phyloP scores from a whole-genome alignment of 106 monocot genomes.

The Allium sativum region DNA sequence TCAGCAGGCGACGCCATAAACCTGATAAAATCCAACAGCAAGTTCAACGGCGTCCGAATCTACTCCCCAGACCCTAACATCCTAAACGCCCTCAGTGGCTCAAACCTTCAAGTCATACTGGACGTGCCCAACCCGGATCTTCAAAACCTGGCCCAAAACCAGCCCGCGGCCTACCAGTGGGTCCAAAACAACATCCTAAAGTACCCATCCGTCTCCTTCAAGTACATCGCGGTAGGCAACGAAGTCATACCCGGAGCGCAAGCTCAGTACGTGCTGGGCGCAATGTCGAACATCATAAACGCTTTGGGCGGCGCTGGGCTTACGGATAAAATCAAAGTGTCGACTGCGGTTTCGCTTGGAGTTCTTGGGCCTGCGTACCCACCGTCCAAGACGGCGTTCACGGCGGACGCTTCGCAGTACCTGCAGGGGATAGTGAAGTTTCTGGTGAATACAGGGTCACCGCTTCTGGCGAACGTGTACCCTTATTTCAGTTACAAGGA shows the following conservation, averaged over 20 bases:
- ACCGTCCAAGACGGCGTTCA: slow-evolving; percentile 4
- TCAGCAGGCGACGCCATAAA: slow-evolving; percentile 9
- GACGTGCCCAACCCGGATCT: slow-evolving; percentile 15
- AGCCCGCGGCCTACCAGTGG: neutral
- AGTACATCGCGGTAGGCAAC: slow-evolving; percentile 35
- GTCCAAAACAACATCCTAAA: slow-evolving; percentile 4
- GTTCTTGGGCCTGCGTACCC: slow-evolving; percentile 7
- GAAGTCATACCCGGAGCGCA: slow-evolving; percentile 18
- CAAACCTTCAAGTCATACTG: slow-evolving; percentile 26
- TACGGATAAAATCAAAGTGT: neutral
- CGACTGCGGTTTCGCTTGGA: slow-evolving; percentile 6
- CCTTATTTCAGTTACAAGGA: slow-evolving; percentile 7
- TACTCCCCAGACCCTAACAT: slow-evolving; percentile 13
- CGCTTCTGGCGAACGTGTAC: slow-evolving; percentile 14
- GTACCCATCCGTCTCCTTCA: slow-evolving; percentile 12
- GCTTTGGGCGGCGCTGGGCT: neutral
- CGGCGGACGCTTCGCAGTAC: neutral
- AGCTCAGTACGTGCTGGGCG: slow-evolving; percentile 1
- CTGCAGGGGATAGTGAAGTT: slow-evolving; percentile 1
- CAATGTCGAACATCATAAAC: slow-evolving; percentile 5
- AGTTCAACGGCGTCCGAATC: slow-evolving; percentile 22
- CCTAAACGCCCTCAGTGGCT: slow-evolving; percentile 27
- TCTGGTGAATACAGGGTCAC: neutral
- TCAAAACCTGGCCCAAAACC: slow-evolving; percentile 11
- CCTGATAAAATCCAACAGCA: slow-evolving; percentile 21